Base-by-base conservation (phyloP, 805 yeast species). In the Ogataea ramenticola region DNA sequence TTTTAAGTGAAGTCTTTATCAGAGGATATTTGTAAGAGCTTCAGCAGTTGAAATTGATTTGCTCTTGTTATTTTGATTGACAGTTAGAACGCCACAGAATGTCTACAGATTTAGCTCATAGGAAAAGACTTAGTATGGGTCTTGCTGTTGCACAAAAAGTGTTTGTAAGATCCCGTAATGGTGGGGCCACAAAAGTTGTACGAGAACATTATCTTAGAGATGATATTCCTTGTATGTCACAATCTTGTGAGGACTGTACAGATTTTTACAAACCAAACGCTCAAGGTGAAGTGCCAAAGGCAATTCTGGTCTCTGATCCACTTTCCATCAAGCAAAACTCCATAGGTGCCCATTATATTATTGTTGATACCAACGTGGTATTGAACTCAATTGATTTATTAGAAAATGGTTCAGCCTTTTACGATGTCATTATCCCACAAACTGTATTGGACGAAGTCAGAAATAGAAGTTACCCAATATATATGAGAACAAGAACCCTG, bases 391-490 rank as follows among this genome's bases (percentile, higher is more conserved):
- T 93, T 49, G 99, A 93, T 62, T 67, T 93, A 46, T 66, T 93
- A 44, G 99, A 93, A 62, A 82, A 79, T 54, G 71, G 72, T 19
- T 72, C 75, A 27, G 82, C 86, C 43, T 86, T 93, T 57, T 82
- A 74, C 56, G 98, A 93, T 64, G 96, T 90, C 16, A 82, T 93
- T 45, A 68, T 93, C n/a, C 96, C 98, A 1, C 99, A 93, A 61
- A 85, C 95, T 7, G 97, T 88, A 2, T 69, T 93, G 31, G 97
- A 95, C 53, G 98, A 93, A 62, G 96, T 91, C 10, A 78, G 87
- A 50, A 88, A 88, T 59, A 73, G 82, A 56, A 86, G 96, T 41
- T 78, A 81, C 56, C 96, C 99, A 4, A 81, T 91, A 17, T 93
- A 90, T 61, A 80, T 86, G 55, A 74, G 99, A 58, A 64, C 91